A percentile compares a stretch with the other conserved stretches of the same genome.
These are phyloP conservation scores for Brachypodium distachyon DNA, from an alignment of 202 grass and related monocot genomes.

Conservation along the genomic window DNA sequence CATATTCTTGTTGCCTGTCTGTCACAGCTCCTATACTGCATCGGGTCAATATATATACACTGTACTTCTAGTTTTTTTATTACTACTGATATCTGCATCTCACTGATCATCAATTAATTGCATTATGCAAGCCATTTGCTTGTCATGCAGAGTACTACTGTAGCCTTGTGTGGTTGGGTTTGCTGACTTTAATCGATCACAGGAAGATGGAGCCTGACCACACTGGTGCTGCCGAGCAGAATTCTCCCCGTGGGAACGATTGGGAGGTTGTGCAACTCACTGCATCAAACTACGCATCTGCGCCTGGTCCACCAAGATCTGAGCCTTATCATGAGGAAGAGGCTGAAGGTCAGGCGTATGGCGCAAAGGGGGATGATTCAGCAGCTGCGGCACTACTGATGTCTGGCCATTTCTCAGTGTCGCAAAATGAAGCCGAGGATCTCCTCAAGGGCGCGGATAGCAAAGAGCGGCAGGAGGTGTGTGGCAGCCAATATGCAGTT, in stretches of 20 bases:
- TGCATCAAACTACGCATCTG: constrained; percentile 45
- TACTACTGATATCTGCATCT: not conserved
- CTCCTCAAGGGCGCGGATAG: constrained; percentile 21
- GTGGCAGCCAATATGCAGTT: constrained; percentile 8
- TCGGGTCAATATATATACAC: too few relatives aligned
- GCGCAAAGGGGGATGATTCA: not conserved
- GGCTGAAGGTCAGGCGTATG: constrained; percentile 35
- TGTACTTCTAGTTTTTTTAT: too few relatives aligned
- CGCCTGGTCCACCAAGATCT: constrained; percentile 14
- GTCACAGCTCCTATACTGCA: too few relatives aligned
- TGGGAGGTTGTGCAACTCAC: constrained; percentile 92
- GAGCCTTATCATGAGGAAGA: constrained; percentile 26
- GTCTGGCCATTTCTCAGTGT: constrained; percentile 62
- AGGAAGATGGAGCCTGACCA: constrained; percentile 32
- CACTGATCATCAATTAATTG: not conserved
- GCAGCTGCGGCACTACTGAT: constrained; percentile 36
- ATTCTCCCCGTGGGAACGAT: constrained; percentile 31
- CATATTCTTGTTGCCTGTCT: too few relatives aligned
- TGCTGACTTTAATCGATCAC: not conserved
- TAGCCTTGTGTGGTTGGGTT: not conserved
- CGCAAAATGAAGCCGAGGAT: constrained; percentile 31
- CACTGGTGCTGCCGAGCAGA: not conserved
- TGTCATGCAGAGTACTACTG: too few relatives aligned
- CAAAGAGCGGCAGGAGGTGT: constrained; percentile 23
- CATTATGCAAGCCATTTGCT: not conserved